These are phyloP conservation scores for Epichloe gansuensis DNA, from an alignment of 2,329 filamentous ascomycete species.

Conservation along the genomic window DNA sequence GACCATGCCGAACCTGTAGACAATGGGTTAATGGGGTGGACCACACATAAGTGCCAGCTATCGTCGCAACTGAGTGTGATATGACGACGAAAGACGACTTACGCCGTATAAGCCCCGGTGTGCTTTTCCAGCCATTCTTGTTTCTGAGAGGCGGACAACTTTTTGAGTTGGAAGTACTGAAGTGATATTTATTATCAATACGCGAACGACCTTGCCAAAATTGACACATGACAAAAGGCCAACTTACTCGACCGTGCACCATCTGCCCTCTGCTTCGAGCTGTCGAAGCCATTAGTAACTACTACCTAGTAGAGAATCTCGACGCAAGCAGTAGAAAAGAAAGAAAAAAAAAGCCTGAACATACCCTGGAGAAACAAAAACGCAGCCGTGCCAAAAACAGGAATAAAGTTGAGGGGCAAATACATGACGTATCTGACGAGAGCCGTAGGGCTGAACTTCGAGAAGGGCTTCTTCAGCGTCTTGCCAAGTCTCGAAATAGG, in stretches of 20 bases:
- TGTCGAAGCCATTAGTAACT: constrained; percentile 10
- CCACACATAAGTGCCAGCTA: background rate
- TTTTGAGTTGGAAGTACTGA: constrained; percentile 85
- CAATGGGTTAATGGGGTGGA: constrained; percentile 7
- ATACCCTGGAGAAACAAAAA: constrained; percentile 68
- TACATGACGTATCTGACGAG: constrained; percentile 74
- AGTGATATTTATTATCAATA: constrained; percentile 5
- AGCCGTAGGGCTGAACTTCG: constrained; percentile 45
- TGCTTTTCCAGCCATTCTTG: constrained; percentile 59
- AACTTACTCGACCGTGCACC: constrained; percentile 42
- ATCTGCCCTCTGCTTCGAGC: constrained; percentile 35
- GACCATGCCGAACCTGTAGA: constrained; percentile 54
- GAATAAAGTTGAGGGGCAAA: constrained; percentile 85
- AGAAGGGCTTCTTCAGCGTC: constrained; percentile 44
- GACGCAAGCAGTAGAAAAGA: background rate
- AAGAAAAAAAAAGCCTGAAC: background rate
- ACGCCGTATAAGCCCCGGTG: constrained; percentile 71
- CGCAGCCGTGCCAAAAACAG: constrained; percentile 69
- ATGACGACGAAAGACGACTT: constrained; percentile 21
- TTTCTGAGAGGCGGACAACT: constrained; percentile 55
- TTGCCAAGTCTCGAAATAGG: constrained; percentile 46
- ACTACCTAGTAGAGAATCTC: too few species aligned
- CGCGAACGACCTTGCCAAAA: background rate
- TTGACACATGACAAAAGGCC: background rate
- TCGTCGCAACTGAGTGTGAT: background rate